These are phyloP conservation scores for Talaromyces marneffei DNA, from an alignment of 2,329 filamentous ascomycete species.

Conservation along the genomic window DNA sequence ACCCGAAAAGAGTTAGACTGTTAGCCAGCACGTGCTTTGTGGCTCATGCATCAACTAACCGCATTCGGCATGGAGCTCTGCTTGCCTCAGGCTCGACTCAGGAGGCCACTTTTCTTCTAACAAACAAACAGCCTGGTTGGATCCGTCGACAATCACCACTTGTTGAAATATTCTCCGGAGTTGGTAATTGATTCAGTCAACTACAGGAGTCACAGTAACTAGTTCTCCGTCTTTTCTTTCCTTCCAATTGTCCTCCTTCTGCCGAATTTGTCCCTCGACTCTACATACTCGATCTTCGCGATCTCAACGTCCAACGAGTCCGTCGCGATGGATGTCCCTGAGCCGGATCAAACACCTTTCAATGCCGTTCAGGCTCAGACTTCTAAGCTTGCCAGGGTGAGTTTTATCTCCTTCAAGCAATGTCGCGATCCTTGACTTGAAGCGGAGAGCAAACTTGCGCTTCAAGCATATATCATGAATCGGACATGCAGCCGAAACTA, in stretches of 20 bases:
- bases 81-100: conserved; percentile 2
- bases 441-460: neutral
- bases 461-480: neutral
- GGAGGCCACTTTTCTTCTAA: conserved; percentile 4
- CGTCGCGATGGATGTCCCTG: conserved; percentile 71
- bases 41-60: neutral
- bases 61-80: neutral
- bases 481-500: neutral
- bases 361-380: conserved; percentile 83
- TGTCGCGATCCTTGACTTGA: neutral
- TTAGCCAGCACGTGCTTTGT: conserved; percentile 5
- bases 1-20: neutral
- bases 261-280: neutral
- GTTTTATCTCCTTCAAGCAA: conserved; percentile 13
- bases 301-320: neutral
- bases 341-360: conserved; percentile 88
- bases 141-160: neutral
- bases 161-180: neutral
- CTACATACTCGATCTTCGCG: neutral
- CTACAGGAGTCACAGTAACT: neutral
- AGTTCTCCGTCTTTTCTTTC: neutral
- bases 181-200: neutral
- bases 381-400: conserved; percentile 40
- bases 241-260: neutral
- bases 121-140: neutral